phyloP scores from a whole-genome alignment of 192 early-diverging fungal species.

The Backusella mclennaniae region DNA sequence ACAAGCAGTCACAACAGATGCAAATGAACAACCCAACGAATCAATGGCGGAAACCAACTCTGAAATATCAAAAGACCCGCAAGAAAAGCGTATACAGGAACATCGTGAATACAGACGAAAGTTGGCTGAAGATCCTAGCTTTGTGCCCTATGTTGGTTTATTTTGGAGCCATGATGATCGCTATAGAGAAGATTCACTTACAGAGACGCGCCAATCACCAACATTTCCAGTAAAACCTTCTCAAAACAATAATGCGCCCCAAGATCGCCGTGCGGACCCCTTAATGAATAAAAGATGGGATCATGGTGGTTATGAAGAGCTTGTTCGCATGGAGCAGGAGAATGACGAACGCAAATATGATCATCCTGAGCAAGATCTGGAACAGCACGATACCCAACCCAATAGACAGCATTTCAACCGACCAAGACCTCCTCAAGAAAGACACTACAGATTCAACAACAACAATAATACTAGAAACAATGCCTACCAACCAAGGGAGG shows the following conservation, averaged over 20 bases:
- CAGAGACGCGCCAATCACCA: slow-evolving; percentile 23
- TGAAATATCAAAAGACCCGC: background rate
- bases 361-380: background rate
- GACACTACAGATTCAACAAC: background rate
- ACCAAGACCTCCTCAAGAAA: background rate
- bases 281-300: slow-evolving; percentile 35
- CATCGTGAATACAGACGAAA: slow-evolving; percentile 54
- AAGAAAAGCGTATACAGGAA: slow-evolving; percentile 34
- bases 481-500: background rate
- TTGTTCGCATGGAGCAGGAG: slow-evolving; percentile 46
- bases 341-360: slow-evolving; percentile 5
- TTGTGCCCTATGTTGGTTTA: slow-evolving; percentile 54
- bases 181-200: slow-evolving; percentile 48
- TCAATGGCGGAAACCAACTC: background rate
- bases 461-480: background rate
- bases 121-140: slow-evolving; percentile 53
- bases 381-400: background rate
- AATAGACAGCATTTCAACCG: background rate
- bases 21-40: background rate
- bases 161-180: slow-evolving; percentile 63
- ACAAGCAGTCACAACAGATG: background rate
- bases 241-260: slow-evolving; percentile 8
- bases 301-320: slow-evolving; percentile 52
- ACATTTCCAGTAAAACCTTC: background rate
- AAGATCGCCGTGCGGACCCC: slow-evolving; percentile 9